Percentiles rank a stretch among this genome's conserved stretches.
phyloP scores from a whole-genome alignment of 257 asterid species.

The Agastache rugosa region DNA sequence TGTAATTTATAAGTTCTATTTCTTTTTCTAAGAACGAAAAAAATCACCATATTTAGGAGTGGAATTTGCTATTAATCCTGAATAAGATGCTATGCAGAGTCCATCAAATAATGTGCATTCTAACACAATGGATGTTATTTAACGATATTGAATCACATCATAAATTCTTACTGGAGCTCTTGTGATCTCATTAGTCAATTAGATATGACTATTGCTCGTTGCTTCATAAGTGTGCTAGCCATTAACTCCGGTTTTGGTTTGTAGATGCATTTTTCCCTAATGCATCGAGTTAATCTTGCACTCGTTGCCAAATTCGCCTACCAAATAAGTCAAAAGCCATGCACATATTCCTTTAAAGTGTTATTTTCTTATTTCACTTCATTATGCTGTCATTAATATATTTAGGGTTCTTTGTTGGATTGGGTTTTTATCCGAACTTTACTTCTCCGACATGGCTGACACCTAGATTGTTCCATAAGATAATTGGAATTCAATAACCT shows the following conservation, averaged over 20 bases:
- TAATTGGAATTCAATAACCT: background rate
- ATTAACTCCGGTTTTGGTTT: background rate
- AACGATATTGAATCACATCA: background rate
- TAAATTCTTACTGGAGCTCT: background rate
- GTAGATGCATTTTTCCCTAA: background rate
- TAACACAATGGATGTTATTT: background rate
- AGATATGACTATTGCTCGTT: background rate
- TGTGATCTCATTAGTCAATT: background rate
- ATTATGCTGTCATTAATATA: background rate
- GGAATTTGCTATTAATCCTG: background rate
- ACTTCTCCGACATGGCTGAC: background rate
- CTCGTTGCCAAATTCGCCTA: background rate
- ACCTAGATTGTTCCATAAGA: background rate
- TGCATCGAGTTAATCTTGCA: background rate
- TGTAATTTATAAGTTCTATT: too few relatives aligned
- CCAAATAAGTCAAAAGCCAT: background rate
- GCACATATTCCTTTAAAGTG: background rate
- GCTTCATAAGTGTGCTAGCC: background rate
- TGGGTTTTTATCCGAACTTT: background rate
- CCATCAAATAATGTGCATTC: background rate
- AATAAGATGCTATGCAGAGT: background rate
- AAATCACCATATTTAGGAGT: too few relatives aligned
- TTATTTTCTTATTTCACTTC: constrained; percentile 13
- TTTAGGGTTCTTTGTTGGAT: background rate
- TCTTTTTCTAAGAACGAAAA: too few relatives aligned